Evolutionary conservation across 352 stramenopile genomes (phyloP).

Genomic region (Phytophthora pinifolia): DNA sequence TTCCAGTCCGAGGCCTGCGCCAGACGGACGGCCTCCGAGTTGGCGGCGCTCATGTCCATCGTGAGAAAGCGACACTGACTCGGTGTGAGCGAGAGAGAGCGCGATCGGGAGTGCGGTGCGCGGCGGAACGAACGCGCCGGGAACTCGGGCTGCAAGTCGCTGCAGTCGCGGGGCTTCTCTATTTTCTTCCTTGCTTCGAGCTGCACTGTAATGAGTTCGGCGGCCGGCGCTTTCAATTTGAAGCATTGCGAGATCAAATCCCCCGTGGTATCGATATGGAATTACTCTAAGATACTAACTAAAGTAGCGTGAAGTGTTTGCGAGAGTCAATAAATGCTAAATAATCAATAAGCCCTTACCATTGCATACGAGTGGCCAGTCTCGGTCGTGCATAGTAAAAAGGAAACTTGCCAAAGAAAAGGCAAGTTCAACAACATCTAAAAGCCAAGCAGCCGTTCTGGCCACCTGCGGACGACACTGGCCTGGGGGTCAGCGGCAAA

Average conservation of each 20-base stretch:
- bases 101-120: constrained; percentile 6
- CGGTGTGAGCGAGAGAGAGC: constrained; percentile 8
- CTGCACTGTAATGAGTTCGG: constrained; percentile 15
- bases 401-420: constrained; percentile 5
- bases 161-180: constrained; percentile 6
- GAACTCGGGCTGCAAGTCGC: constrained; percentile 15
- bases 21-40: constrained; percentile 71
- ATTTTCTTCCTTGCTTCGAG: constrained; percentile 11
- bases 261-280: too few relatives aligned
- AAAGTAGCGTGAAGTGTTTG: too few relatives aligned
- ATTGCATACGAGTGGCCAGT: too few relatives aligned
- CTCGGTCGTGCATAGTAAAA: too few relatives aligned
- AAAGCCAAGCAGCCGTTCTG: constrained; percentile 5
- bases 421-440: constrained; percentile 13
- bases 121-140: constrained; percentile 28
- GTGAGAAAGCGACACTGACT: constrained; percentile 13
- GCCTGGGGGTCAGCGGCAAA: constrained; percentile 6
- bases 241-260: too few relatives aligned
- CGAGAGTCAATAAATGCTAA: too few relatives aligned
- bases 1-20: constrained; percentile 81
- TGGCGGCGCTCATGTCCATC: constrained; percentile 29
- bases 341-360: too few relatives aligned
- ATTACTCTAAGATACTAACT: too few relatives aligned
- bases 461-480: neutral
- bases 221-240: too few relatives aligned